These are phyloP conservation scores for Rhizopogon sp. DNA, from an alignment of 768 basidiomycete species.

Conservation along the genomic window DNA sequence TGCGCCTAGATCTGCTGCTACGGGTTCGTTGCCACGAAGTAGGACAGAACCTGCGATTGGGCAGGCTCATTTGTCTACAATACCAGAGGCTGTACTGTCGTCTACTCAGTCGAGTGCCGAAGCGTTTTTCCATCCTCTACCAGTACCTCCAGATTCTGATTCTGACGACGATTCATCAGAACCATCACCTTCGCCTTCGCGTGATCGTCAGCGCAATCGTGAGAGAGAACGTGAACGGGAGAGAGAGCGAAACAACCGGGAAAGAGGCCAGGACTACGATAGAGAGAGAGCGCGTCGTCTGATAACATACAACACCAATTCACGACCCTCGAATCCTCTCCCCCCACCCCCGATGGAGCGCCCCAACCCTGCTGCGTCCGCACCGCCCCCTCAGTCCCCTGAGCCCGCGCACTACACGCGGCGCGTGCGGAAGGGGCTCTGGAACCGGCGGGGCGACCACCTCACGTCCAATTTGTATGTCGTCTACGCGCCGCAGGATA, in stretches of 20 bases:
- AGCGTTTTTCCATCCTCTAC: constrained; percentile 20
- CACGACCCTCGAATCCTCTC: constrained; percentile 18
- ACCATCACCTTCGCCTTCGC: constrained; percentile 11
- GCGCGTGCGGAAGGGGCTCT: constrained; percentile 52
- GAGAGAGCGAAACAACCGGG: neutral
- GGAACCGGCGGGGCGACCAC: constrained; percentile 77
- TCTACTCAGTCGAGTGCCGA: constrained; percentile 19
- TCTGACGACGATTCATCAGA: constrained; percentile 9
- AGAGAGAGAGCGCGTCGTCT: neutral
- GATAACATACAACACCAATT: neutral
- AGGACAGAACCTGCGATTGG: constrained; percentile 24
- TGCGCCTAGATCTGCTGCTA: constrained; percentile 7
- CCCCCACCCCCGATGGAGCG: constrained; percentile 25
- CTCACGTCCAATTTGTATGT: constrained; percentile 50
- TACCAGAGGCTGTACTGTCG: constrained; percentile 16
- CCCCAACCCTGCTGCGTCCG: constrained; percentile 15
- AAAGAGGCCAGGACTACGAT: neutral
- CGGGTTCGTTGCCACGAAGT: constrained; percentile 16
- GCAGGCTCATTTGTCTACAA: constrained; percentile 18
- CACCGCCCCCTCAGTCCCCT: constrained; percentile 22
- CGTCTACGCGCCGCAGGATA: constrained; percentile 58
- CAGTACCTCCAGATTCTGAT: constrained; percentile 8
- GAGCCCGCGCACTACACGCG: constrained; percentile 24
- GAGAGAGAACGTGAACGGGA: neutral
- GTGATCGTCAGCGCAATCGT: constrained; percentile 12